Conservation (phyloP, 2,329 filamentous ascomycete genomes). For the Remersonia thermophila region DNA sequence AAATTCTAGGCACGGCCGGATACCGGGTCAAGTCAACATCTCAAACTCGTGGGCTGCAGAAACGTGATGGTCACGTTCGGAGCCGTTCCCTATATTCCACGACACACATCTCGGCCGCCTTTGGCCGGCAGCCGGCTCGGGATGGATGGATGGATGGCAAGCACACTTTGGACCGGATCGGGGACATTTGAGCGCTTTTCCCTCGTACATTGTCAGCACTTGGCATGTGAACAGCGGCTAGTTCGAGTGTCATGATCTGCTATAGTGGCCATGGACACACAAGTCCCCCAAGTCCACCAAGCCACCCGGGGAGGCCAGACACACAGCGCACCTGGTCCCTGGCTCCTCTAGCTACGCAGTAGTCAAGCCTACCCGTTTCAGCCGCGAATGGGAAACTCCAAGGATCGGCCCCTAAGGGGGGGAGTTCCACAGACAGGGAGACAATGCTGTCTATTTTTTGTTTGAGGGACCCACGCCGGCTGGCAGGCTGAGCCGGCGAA, state of each 20-base stretch:
- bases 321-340: no score
- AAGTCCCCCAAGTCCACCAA: no score
- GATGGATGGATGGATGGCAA: not conserved
- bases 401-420: slow-evolving; percentile 5
- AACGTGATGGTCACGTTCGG: slow-evolving; percentile 2
- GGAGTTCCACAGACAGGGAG: no score
- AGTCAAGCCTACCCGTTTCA: slow-evolving; percentile 12
- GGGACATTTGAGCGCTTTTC: not conserved
- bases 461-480: slow-evolving; percentile 14
- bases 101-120: slow-evolving; percentile 8
- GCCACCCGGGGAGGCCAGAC: no score
- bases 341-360: no score
- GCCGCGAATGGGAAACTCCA: slow-evolving; percentile 14
- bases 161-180: not conserved
- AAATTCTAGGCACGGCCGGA: slow-evolving; percentile 16
- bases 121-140: slow-evolving; percentile 2
- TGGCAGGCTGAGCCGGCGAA: slow-evolving; percentile 7
- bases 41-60: not conserved
- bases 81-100: slow-evolving; percentile 7
- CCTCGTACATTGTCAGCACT: no score
- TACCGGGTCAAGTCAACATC: slow-evolving; percentile 17
- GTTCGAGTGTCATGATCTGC: no score
- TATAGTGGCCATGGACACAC: no score
- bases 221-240: no score
- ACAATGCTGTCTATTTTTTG: not conserved